A percentile compares a stretch with the other conserved stretches of the same genome.
Conservation (phyloP, 2,329 filamentous ascomycete genomes). For the Colletotrichum acutatum region DNA sequence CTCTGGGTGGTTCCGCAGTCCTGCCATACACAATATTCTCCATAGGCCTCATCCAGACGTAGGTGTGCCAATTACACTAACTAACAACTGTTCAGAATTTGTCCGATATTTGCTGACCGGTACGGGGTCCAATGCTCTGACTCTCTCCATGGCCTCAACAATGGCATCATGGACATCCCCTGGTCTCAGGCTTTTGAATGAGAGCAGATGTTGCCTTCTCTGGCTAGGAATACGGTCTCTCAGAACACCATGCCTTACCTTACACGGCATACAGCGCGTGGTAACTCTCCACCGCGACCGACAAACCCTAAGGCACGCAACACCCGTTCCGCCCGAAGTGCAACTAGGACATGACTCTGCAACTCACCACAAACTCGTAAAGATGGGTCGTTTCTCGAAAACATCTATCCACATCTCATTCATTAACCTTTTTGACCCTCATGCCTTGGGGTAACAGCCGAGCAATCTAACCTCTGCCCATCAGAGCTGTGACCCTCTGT, state of each 20-base stretch:
- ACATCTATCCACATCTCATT: conserved; percentile 26
- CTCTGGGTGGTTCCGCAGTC: neutral
- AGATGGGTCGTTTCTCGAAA: conserved; percentile 24
- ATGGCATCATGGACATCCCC: neutral
- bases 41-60: neutral
- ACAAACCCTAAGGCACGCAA: conserved; percentile 22
- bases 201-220: neutral
- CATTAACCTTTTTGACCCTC: conserved; percentile 16
- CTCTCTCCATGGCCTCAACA: conserved; percentile 1
- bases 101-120: neutral
- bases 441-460: neutral
- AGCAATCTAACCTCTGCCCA: neutral
- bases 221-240: neutral
- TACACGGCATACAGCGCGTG: neutral
- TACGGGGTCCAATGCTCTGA: neutral
- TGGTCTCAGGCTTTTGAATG: neutral
- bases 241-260: neutral
- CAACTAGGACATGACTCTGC: conserved; percentile 27
- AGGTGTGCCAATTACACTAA: neutral
- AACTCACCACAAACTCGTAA: conserved; percentile 20
- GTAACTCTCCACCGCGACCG: conserved; percentile 1
- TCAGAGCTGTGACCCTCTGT: neutral
- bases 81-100: neutral
- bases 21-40: neutral
- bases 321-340: conserved; percentile 14